Conservation (phyloP, 345 rosid genomes). For the Ceriops tagal region DNA sequence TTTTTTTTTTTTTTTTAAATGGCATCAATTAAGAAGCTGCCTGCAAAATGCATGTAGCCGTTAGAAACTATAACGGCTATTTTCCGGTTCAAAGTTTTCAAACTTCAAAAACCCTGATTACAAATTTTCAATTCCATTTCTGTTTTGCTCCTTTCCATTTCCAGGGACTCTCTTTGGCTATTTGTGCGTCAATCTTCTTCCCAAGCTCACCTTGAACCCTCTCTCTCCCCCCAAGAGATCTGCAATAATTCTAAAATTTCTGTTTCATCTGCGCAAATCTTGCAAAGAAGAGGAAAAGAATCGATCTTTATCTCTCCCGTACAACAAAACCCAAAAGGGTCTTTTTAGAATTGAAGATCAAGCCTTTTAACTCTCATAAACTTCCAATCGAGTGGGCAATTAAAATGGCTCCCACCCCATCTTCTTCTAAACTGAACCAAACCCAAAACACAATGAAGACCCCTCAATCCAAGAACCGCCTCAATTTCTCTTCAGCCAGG, state of each 20-base stretch:
- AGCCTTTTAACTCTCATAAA: neutral
- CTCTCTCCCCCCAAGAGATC: neutral
- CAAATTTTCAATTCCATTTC: neutral
- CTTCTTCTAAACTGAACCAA: slow-evolving; percentile 45
- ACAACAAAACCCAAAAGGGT: neutral
- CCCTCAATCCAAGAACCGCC: slow-evolving; percentile 72
- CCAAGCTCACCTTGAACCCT: neutral
- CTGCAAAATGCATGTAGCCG: slow-evolving; percentile 3
- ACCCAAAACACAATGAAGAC: slow-evolving; percentile 36
- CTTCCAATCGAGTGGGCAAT: neutral
- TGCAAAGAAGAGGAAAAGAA: neutral
- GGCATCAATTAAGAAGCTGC: too few relatives aligned
- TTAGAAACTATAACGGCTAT: slow-evolving; percentile 44
- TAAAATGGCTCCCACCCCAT: slow-evolving; percentile 81
- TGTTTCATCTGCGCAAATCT: too few relatives aligned
- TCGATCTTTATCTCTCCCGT: neutral
- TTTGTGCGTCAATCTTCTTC: neutral
- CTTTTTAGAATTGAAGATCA: neutral
- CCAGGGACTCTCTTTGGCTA: slow-evolving; percentile 4
- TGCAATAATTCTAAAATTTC: too few relatives aligned
- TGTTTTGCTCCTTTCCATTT: slow-evolving; percentile 17
- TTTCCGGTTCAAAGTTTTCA: slow-evolving; percentile 6
- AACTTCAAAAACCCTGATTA: slow-evolving; percentile 29
- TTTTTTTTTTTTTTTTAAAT: too few relatives aligned
- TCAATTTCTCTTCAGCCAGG: slow-evolving; percentile 46